Evolutionary conservation across 75 land plant genomes (phyloP), one percentile per base, ranked within the genome.

Genomic region (Selaginella moellendorffii): DNA sequence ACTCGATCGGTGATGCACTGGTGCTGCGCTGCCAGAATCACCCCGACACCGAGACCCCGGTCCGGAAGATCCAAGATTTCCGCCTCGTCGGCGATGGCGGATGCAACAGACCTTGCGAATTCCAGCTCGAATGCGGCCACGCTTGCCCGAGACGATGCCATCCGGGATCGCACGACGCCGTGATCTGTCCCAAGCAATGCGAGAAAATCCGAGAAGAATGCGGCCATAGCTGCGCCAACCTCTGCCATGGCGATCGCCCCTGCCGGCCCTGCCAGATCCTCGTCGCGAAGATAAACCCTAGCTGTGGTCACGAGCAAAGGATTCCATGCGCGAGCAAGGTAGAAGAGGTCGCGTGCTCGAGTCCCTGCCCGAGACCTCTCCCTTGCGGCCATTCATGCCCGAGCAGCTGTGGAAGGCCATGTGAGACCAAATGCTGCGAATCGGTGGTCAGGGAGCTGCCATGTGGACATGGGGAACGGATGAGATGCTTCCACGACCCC

Each of bases 41-140:
- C 27, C 63, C 71, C 23, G 31, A 68, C 14, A 56, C 17, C 18
- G 51, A 71, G 27, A 65, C 70, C 18, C 23, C n/a, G 28, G 30
- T 71, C 28, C 29, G 24, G 8, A 28, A 31, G 27, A 24, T 31
- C 9, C 23, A 29, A 31, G 63, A 71, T 25, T 71, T 68, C 27
- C n/a, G 29, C 31, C 19, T 23, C 19, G 72, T 69, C 25, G 12
- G 27, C 20, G 29, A 72, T 12, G 73, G 72, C 5, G 72, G 72
- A 24, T 72, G 74, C 72, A 59, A 27, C 28, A 5, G 1, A 21
- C 63, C 28, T 10, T 74, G 76, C 24, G 28, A 64, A 29, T 20
- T 0, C 22, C 28, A 29, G 30, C 52, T 74, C 14, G 59, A 70
- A 27, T 74, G 76, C 46, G 74, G 74, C 14, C 76, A 74, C 26